These are phyloP conservation scores for Emericellopsis terricola DNA, from an alignment of 495 filamentous ascomycete genomes.

Conservation along the genomic window DNA sequence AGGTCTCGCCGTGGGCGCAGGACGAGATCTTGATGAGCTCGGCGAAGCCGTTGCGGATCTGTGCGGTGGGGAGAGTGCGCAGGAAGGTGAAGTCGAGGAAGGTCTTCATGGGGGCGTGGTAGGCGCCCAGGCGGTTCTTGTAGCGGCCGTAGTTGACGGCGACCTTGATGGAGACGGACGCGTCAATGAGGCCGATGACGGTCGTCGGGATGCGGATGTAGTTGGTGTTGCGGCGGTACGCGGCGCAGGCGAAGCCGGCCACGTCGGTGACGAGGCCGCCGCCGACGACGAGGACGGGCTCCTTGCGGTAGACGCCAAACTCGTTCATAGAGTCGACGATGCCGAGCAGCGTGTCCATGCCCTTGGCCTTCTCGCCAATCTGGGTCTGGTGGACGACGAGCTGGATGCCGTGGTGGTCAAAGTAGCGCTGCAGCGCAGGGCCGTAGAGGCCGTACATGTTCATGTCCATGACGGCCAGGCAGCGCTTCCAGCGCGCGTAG, in stretches of 20 bases:
- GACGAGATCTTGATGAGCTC: slow-evolving; percentile 51
- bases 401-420: slow-evolving; percentile 30
- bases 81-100: slow-evolving; percentile 51
- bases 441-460: slow-evolving; percentile 44
- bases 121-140: slow-evolving; percentile 49
- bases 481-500: slow-evolving; percentile 38
- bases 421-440: slow-evolving; percentile 37
- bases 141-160: slow-evolving; percentile 48
- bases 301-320: slow-evolving; percentile 45
- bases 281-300: slow-evolving; percentile 45
- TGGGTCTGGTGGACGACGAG: slow-evolving; percentile 43
- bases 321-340: slow-evolving; percentile 47
- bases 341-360: slow-evolving; percentile 36
- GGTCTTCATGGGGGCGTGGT: slow-evolving; percentile 45
- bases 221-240: slow-evolving; percentile 35
- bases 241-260: slow-evolving; percentile 45
- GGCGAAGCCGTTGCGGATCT: slow-evolving; percentile 47
- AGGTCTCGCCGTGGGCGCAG: slow-evolving; percentile 38
- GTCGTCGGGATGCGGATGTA: slow-evolving; percentile 45
- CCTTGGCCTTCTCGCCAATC: slow-evolving; percentile 49
- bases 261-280: slow-evolving; percentile 48
- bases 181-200: slow-evolving; percentile 48
- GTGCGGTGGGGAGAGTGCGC: slow-evolving; percentile 35
- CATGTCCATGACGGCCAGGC: slow-evolving; percentile 39
- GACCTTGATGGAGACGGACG: slow-evolving; percentile 45